Percentiles rank a stretch among this genome's conserved stretches.
These are phyloP conservation scores for Xerocomellus dryophilus DNA, from an alignment of 768 basidiomycete species.

Conservation along the genomic window DNA sequence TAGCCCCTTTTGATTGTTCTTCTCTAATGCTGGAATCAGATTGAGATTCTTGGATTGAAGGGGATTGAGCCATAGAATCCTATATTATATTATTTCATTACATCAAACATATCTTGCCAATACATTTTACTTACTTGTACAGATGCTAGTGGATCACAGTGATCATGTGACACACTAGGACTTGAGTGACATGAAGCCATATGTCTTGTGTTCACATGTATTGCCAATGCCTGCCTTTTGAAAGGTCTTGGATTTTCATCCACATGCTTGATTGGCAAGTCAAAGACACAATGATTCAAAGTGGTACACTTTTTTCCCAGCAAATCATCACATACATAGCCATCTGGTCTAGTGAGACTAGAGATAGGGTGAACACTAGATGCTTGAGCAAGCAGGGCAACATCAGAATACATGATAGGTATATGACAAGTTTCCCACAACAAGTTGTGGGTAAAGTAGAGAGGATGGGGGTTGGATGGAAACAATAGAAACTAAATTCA, in stretches of 20 bases:
- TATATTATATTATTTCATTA: background rate
- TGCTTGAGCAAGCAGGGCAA: background rate
- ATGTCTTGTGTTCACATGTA: slow-evolving; percentile 23
- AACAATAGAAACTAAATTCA: background rate
- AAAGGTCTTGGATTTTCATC: background rate
- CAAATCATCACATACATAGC: background rate
- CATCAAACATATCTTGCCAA: fast-evolving
- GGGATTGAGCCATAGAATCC: background rate
- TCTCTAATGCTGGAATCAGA: background rate
- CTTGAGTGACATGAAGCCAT: background rate
- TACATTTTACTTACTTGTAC: slow-evolving; percentile 10
- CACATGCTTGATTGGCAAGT: background rate
- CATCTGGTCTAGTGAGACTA: background rate
- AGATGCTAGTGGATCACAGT: background rate
- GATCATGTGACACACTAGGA: background rate
- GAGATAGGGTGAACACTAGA: background rate
- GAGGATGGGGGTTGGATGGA: background rate
- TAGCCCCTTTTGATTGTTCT: background rate
- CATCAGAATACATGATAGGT: slow-evolving; percentile 7
- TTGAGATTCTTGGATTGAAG: background rate
- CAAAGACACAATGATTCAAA: background rate
- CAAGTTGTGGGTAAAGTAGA: background rate
- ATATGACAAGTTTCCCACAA: background rate
- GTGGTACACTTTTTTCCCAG: slow-evolving; percentile 4
- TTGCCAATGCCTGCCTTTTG: slow-evolving; percentile 8